Percentiles rank a stretch among this genome's conserved stretches.
These are phyloP conservation scores for Termitomyces sp. DNA, from an alignment of 768 basidiomycete species.

Conservation along the genomic window DNA sequence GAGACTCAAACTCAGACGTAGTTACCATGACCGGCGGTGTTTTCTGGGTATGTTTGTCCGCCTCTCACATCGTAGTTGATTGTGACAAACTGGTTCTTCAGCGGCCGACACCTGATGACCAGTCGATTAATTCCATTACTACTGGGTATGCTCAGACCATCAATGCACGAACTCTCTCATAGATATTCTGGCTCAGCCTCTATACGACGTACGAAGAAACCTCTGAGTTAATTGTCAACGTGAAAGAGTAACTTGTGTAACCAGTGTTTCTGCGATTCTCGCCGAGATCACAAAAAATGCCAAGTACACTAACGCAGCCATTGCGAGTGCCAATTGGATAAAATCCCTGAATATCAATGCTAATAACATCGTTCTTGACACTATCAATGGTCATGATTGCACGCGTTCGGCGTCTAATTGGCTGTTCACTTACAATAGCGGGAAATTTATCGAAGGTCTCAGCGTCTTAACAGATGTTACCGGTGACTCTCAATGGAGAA, in stretches of 20 bases:
- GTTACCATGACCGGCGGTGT: conserved; percentile 49
- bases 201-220: conserved; percentile 7
- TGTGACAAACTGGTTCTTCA: conserved; percentile 10
- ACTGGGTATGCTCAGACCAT: conserved; percentile 31
- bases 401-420: conserved; percentile 36
- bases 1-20: conserved; percentile 8
- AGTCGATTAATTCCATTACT: conserved; percentile 42
- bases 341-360: conserved; percentile 35
- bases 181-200: conserved; percentile 5
- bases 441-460: conserved; percentile 49
- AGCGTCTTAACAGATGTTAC: conserved; percentile 38
- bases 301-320: conserved; percentile 41
- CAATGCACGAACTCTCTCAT: not conserved
- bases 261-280: conserved; percentile 43
- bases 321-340: conserved; percentile 43
- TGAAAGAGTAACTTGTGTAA: not conserved
- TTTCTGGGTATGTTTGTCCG: conserved; percentile 36
- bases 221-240: not conserved
- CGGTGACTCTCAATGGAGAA: conserved; percentile 33
- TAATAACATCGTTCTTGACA: conserved; percentile 39
- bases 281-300: conserved; percentile 37
- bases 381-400: conserved; percentile 41
- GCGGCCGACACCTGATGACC: conserved; percentile 38
- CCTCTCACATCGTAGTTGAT: not conserved
- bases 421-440: conserved; percentile 51